Base-by-base conservation (phyloP, 768 basidiomycete species). In the Astraeus odoratus region DNA sequence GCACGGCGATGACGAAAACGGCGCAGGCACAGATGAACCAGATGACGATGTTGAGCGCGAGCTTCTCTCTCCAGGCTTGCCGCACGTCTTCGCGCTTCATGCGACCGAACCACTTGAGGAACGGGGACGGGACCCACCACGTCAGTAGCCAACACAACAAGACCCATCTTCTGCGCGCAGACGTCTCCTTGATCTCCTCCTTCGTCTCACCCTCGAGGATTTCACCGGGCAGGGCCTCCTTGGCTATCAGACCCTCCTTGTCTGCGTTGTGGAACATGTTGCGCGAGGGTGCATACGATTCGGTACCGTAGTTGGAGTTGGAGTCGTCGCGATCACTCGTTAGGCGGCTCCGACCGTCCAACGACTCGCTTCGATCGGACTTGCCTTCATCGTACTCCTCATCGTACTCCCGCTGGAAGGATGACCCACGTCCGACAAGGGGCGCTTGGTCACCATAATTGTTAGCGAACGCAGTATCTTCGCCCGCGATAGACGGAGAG, bases 51-150 rank as follows among this genome's bases (percentile, higher is more conserved):
- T 98, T 97, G 58, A 97, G 77, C 3, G 91, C 89, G 1, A 97
- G 72, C 65, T 99, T 98, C 67, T 98, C 96, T 47, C 95, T 72
- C 96, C 96, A 99, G 1, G 96, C 96, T 64, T 97, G 92, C 20
- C 86, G 80, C 19, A 99, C 75, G 56, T 99, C 96, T 51, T 84
- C 63, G 6, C 95, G 84, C 68, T 97, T 96, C 93, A 97, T 96
- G 23, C 89, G 75, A 1, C 95, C 93, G 43, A 89, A 50, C 60
- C 76, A 81, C 8, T 65, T 72, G 34, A 99, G 67, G 41, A 82
- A 64, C 3, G 74, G 74, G 10, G 75, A 80, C 0, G 95, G 96
- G 5, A 92, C 66, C 90, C 91, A 98, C 72, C 77, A 99, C 1
- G 96, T 99, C 42, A 97, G 69, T 13, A 88, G 60, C 86, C 90